Evolutionary conservation across 2,329 filamentous ascomycete genomes (phyloP).

Genomic region (Venturia pyrina): DNA sequence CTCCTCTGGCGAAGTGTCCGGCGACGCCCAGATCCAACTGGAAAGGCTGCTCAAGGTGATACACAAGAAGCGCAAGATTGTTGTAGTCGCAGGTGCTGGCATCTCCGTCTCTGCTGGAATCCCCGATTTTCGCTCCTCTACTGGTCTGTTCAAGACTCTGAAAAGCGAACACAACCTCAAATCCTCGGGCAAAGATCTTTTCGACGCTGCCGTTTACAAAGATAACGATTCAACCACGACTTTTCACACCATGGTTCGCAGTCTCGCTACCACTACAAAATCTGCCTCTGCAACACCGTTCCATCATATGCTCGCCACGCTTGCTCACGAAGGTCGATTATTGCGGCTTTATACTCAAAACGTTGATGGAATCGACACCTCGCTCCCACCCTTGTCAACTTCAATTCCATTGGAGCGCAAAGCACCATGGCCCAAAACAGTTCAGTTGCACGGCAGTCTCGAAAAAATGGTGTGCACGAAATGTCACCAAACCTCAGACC

Average conservation of each 20-base stretch:
- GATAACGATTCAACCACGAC: conserved; percentile 78
- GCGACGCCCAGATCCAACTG: conserved; percentile 52
- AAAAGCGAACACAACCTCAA: conserved; percentile 84
- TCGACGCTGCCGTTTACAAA: conserved; percentile 95
- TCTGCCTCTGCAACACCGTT: conserved; percentile 75
- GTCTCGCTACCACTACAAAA: conserved; percentile 69
- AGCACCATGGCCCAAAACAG: conserved; percentile 83
- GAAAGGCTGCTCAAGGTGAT: conserved; percentile 63
- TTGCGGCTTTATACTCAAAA: conserved; percentile 93
- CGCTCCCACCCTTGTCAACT: conserved; percentile 68
- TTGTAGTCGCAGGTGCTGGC: conserved; percentile 90
- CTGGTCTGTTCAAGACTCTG: conserved; percentile 77
- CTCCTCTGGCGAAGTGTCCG: conserved; percentile 39
- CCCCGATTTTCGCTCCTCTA: conserved; percentile 89
- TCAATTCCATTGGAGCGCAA: conserved; percentile 72
- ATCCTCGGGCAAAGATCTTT: conserved; percentile 86
- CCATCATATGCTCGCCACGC: conserved; percentile 83
- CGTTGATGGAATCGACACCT: conserved; percentile 88
- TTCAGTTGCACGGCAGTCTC: conserved; percentile 88
- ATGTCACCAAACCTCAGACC: conserved; percentile 65
- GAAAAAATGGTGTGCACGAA: conserved; percentile 97
- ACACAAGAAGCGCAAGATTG: conserved; percentile 88
- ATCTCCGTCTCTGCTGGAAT: conserved; percentile 97
- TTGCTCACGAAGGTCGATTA: conserved; percentile 77
- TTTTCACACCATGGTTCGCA: conserved; percentile 94